Evolutionary conservation across 768 basidiomycete genomes (phyloP).

Genomic region (Russula emetica): DNA sequence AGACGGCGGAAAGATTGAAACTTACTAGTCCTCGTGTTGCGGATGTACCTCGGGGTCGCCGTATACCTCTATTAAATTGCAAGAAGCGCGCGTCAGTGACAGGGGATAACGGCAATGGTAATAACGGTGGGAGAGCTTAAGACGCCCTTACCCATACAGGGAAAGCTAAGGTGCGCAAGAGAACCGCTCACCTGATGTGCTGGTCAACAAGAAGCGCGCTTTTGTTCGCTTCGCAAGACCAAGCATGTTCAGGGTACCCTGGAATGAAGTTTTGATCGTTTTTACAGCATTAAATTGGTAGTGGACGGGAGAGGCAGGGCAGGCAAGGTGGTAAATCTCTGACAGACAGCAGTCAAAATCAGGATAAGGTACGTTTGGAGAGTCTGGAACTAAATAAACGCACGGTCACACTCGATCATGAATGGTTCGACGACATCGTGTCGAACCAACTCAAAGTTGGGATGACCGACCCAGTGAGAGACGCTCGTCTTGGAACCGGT

Average conservation of each 20-base stretch:
- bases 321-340: constrained; percentile 99
- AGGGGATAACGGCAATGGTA: neutral
- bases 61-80: constrained; percentile 70
- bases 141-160: neutral
- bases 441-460: constrained; percentile 96
- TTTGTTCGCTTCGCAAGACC: constrained; percentile 96
- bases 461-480: constrained; percentile 94
- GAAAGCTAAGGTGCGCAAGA: neutral
- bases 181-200: constrained; percentile 72
- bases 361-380: neutral
- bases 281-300: constrained; percentile 98
- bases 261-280: constrained; percentile 97
- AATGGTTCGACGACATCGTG: constrained; percentile 97
- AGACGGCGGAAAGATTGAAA: constrained; percentile 15
- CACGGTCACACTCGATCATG: constrained; percentile 98
- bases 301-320: constrained; percentile 94
- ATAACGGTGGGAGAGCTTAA: neutral
- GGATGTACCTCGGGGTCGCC: constrained; percentile 99
- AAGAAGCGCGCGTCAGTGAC: constrained; percentile 7
- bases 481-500: constrained; percentile 97
- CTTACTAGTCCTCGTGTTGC: constrained; percentile 92
- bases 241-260: constrained; percentile 98
- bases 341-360: neutral
- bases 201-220: constrained; percentile 92
- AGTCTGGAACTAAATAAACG: constrained; percentile 32